Evolutionary conservation across 768 basidiomycete species (phyloP).

Genomic region (Pleurotus tuber-regium): DNA sequence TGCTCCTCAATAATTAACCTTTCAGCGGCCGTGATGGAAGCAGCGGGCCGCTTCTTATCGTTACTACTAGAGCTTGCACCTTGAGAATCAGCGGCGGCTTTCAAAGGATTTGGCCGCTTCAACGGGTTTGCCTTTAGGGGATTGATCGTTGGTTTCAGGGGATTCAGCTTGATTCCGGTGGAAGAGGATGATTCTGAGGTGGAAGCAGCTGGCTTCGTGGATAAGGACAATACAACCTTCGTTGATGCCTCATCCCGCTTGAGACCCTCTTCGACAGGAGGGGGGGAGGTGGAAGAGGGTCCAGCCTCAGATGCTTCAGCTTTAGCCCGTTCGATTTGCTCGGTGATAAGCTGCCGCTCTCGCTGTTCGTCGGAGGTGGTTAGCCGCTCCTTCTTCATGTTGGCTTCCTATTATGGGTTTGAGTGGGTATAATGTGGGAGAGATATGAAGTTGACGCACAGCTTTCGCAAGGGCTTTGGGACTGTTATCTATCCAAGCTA

Average conservation of each 20-base stretch:
- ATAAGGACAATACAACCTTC: constrained; percentile 74
- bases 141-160: constrained; percentile 55
- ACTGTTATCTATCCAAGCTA: constrained; percentile 96
- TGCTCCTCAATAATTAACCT: constrained; percentile 86
- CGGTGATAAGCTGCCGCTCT: constrained; percentile 83
- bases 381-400: constrained; percentile 86
- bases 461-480: constrained; percentile 93
- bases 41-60: constrained; percentile 60
- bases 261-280: constrained; percentile 53
- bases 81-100: constrained; percentile 39
- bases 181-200: constrained; percentile 29
- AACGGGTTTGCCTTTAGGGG: constrained; percentile 66
- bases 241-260: constrained; percentile 71
- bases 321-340: constrained; percentile 90
- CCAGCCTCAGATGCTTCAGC: constrained; percentile 38
- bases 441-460: constrained; percentile 36
- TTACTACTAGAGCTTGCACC: constrained; percentile 34
- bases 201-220: constrained; percentile 46
- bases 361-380: constrained; percentile 94
- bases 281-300: constrained; percentile 31
- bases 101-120: constrained; percentile 77
- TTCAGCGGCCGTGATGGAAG: constrained; percentile 80
- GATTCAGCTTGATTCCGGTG: constrained; percentile 58
- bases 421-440: constrained; percentile 6
- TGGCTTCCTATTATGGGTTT: constrained; percentile 57